Evolutionary conservation across 1,139 yeast genomes (phyloP).

Genomic region (Zhuliangozyma parablackwelliae): DNA sequence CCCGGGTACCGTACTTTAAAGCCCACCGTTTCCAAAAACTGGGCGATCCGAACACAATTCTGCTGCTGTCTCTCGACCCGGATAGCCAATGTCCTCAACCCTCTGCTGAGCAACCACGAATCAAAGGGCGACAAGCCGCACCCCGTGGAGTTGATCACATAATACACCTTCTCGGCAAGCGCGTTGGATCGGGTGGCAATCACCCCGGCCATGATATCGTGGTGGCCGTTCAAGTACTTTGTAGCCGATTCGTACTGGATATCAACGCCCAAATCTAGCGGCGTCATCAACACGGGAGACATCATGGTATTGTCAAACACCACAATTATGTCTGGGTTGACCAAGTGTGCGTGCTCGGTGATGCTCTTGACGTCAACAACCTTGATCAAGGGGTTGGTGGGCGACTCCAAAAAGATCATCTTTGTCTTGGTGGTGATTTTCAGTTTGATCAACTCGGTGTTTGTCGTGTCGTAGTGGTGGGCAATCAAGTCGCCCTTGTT

Average conservation of each 20-base stretch:
- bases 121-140: conserved; percentile 90
- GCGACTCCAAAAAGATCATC: conserved; percentile 81
- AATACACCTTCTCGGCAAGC: conserved; percentile 66
- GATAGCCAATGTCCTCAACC: conserved; percentile 79
- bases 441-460: conserved; percentile 53
- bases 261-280: conserved; percentile 81
- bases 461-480: conserved; percentile 78
- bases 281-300: conserved; percentile 84
- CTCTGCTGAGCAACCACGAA: conserved; percentile 82
- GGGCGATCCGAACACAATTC: conserved; percentile 71
- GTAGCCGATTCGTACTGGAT: conserved; percentile 92
- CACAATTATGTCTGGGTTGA: conserved; percentile 65
- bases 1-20: conserved; percentile 84
- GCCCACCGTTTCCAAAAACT: conserved; percentile 58
- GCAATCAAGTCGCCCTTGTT: conserved; percentile 66
- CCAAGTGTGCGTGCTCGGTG: conserved; percentile 59
- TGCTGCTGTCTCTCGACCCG: conserved; percentile 84
- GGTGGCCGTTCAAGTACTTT: conserved; percentile 88
- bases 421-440: conserved; percentile 52
- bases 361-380: conserved; percentile 74
- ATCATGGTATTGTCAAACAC: conserved; percentile 96
- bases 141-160: conserved; percentile 83
- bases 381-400: conserved; percentile 88
- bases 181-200: conserved; percentile 63
- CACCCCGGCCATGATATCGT: conserved; percentile 93